Conservation (phyloP, 1,139 yeast genomes). For the Meyerozyma smithsonii region DNA sequence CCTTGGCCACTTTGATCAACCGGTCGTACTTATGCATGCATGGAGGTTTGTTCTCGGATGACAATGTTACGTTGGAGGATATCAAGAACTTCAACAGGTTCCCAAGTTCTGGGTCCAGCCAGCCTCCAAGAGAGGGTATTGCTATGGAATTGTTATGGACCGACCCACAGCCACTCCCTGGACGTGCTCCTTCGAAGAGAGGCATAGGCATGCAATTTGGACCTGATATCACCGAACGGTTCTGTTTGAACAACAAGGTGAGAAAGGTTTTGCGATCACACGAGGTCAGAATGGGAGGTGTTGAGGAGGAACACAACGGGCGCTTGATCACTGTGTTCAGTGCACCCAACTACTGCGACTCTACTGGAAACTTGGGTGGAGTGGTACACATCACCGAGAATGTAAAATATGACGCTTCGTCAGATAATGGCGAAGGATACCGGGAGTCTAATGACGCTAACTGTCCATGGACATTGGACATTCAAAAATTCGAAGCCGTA, state of each 20-base stretch:
- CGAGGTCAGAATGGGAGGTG: constrained; percentile 91
- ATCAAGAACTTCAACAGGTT: constrained; percentile 68
- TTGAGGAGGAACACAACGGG: constrained; percentile 82
- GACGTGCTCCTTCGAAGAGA: constrained; percentile 85
- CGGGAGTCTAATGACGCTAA: constrained; percentile 40
- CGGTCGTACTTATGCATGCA: constrained; percentile 82
- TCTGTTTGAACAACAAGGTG: constrained; percentile 67
- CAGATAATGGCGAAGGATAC: constrained; percentile 49
- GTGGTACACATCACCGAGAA: constrained; percentile 59
- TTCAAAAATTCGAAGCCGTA: constrained; percentile 68
- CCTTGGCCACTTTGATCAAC: constrained; percentile 80
- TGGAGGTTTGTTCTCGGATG: constrained; percentile 89
- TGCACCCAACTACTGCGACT: constrained; percentile 96
- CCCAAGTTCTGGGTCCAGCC: constrained; percentile 51
- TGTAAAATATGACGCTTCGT: constrained; percentile 21
- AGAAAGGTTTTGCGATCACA: constrained; percentile 88
- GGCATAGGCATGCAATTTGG: constrained; percentile 97
- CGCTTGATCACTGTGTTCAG: constrained; percentile 86
- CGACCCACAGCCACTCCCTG: constrained; percentile 79
- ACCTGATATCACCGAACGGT: constrained; percentile 82
- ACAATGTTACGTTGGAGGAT: constrained; percentile 65
- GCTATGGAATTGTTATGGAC: constrained; percentile 98
- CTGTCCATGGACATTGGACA: constrained; percentile 48
- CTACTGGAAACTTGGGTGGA: constrained; percentile 88
- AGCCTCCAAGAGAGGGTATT: constrained; percentile 87